A percentile compares a stretch with the other conserved stretches of the same genome.
These are phyloP conservation scores for Cytospora piceae DNA, from an alignment of 2,329 filamentous ascomycete genomes.

Conservation along the genomic window DNA sequence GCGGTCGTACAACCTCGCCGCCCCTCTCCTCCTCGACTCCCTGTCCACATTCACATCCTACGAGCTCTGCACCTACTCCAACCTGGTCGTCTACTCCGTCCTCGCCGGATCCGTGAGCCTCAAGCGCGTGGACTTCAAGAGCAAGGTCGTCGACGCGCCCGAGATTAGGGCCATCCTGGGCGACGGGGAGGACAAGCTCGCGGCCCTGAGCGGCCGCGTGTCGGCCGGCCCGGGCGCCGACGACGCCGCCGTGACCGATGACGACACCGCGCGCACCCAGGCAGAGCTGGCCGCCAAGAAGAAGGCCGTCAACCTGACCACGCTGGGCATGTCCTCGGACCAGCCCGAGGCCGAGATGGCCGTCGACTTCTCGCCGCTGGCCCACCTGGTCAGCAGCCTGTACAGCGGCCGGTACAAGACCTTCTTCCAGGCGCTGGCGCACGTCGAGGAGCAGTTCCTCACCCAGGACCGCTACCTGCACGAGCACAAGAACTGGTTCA, in stretches of 20 bases:
- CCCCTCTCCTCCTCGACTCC: conserved; percentile 92
- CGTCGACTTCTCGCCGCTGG: conserved; percentile 87
- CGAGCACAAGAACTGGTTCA: conserved; percentile 96
- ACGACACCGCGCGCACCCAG: conserved; percentile 58
- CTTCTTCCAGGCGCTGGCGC: conserved; percentile 88
- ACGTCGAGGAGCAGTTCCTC: conserved; percentile 92
- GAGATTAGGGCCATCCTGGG: conserved; percentile 98
- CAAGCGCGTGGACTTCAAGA: conserved; percentile 98
- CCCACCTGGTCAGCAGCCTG: conserved; percentile 85
- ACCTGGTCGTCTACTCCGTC: conserved; percentile 92
- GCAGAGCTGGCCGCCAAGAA: conserved; percentile 55
- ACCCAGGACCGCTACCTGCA: conserved; percentile 92
- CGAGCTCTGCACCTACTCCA: conserved; percentile 96
- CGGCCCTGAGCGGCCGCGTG: conserved; percentile 77
- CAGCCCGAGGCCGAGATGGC: conserved; percentile 79
- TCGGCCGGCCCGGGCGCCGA: conserved; percentile 83
- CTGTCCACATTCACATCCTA: conserved; percentile 98
- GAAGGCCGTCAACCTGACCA: conserved; percentile 86
- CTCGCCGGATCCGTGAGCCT: conserved; percentile 92
- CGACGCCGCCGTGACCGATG: conserved; percentile 75
- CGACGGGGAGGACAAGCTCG: conserved; percentile 83
- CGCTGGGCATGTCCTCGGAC: conserved; percentile 70
- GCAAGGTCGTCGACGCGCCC: conserved; percentile 96
- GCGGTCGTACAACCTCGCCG: conserved; percentile 86
- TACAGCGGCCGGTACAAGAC: conserved; percentile 93